Evolutionary conservation across 176 grass and related monocot genomes (phyloP).

Genomic region (Metroxylon sagu): DNA sequence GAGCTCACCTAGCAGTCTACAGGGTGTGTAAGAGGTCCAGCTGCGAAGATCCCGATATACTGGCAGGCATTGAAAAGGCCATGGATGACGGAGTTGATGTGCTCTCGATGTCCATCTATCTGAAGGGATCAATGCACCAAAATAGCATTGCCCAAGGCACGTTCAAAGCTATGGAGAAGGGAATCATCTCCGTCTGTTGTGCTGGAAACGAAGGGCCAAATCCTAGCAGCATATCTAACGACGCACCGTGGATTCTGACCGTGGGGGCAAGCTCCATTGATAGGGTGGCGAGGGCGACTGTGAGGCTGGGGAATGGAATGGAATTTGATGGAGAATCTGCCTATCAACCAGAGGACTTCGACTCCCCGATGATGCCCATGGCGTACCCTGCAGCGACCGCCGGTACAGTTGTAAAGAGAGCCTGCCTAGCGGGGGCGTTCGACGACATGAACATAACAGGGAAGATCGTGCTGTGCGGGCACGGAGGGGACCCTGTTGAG

Average conservation of each 20-base stretch:
- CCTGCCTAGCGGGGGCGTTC: background rate
- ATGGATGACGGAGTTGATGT: too few species aligned
- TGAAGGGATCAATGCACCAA: too few species aligned
- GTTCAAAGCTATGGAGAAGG: too few species aligned
- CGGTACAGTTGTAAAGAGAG: background rate
- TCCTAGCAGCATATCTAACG: background rate
- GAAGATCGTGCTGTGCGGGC: slow-evolving; percentile 7
- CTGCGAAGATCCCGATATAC: too few species aligned
- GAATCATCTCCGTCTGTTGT: too few species aligned
- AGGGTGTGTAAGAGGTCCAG: slow-evolving; percentile 42
- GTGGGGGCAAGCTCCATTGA: slow-evolving; percentile 10
- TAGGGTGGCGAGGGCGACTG: background rate
- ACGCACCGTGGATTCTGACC: slow-evolving; percentile 8
- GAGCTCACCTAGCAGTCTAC: slow-evolving; percentile 53
- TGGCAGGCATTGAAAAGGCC: too few species aligned
- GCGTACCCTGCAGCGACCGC: background rate
- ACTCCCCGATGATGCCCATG: background rate
- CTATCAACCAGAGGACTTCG: slow-evolving; percentile 1
- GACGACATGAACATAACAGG: background rate
- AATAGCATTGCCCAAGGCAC: too few species aligned
- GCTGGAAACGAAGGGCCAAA: too few species aligned
- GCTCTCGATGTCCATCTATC: too few species aligned
- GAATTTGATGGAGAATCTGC: background rate
- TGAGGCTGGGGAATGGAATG: background rate
- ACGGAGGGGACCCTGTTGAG: background rate